These are phyloP conservation scores for Talaromyces sp. DNA, from an alignment of 2,329 filamentous ascomycete species.

Conservation along the genomic window DNA sequence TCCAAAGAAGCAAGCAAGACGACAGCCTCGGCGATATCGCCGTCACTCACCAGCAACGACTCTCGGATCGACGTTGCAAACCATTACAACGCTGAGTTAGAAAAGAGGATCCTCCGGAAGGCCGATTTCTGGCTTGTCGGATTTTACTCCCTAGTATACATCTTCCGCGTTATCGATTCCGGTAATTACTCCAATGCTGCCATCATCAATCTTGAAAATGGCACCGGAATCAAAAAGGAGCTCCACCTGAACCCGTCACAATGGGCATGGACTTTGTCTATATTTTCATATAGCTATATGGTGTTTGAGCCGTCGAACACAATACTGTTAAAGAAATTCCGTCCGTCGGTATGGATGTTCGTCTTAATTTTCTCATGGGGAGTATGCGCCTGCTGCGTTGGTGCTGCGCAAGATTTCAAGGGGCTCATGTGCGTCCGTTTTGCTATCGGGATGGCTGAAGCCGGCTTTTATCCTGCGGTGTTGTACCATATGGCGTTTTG, in stretches of 20 bases:
- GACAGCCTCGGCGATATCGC: neutral
- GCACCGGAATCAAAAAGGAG: conserved; percentile 35
- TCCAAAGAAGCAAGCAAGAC: conserved; percentile 1
- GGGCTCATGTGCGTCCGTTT: conserved; percentile 36
- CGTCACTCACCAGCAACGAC: neutral
- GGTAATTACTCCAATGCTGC: conserved; percentile 37
- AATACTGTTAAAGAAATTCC: conserved; percentile 30
- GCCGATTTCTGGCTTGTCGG: conserved; percentile 26
- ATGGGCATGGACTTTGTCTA: conserved; percentile 36
- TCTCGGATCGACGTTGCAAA: neutral
- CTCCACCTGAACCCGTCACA: conserved; percentile 25
- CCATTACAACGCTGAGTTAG: conserved; percentile 13
- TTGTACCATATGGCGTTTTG: conserved; percentile 36
- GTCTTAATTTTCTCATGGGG: conserved; percentile 31
- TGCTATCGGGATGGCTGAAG: conserved; percentile 31
- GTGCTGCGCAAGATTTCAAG: conserved; percentile 28
- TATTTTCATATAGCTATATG: conserved; percentile 38
- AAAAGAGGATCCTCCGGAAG: conserved; percentile 28
- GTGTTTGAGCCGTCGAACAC: conserved; percentile 36
- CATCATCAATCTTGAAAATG: conserved; percentile 36
- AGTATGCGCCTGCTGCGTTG: conserved; percentile 29
- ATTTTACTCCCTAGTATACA: conserved; percentile 33
- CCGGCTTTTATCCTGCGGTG: conserved; percentile 31
- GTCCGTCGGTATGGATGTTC: conserved; percentile 32
- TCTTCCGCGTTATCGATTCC: conserved; percentile 36